Base-by-base conservation (phyloP, 371 early-diverging fungal species). In the Syncephalastrum racemosum region DNA sequence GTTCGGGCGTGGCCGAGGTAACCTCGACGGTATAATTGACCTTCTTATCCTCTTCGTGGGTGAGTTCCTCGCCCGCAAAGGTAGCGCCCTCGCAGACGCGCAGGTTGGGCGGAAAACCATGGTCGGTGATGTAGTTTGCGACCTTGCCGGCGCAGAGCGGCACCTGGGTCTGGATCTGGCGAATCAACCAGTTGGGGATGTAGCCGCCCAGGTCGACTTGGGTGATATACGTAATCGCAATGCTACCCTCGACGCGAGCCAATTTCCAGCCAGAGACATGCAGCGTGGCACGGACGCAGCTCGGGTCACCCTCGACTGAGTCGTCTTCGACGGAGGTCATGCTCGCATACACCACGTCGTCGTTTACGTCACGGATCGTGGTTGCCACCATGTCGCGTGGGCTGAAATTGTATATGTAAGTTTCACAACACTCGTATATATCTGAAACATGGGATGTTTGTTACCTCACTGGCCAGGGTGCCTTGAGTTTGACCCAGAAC, bases 121-220 rank as follows among this genome's bases (percentile, higher is more conserved):
- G 20, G 2, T 67, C 56, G 8, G 60, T 22, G 31, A 64, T 27
- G 44, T 73, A 77, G 0, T 69, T 59, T 5, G 54, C 63, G 3
- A 71, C 71, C 20, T 55, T 46, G 5, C 68, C 67, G 27, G 71
- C 67, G 50, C 74, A 71, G 36, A 67, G 54, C 22, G 77, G 73
- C 0, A 71, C 67, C 27, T 73, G 77, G 19, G 52, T 62, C 8
- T 67, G 59, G 6, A 73, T 50, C 20, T 31, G 40, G 53, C 67
- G 69, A 4, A 69, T 41, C 44, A 73, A 68, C 5, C 70, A 54
- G 8, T 58, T 23, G 16, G 77, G 77, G n/a, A 77, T 62, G 2
- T 65, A 68, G 8, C 77, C 77, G 44, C 62, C 71, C 22, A 77
- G 52, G 44, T 73, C 74, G n/a, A 70, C 52, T 42, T 77, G 73